phyloP scores from a whole-genome alignment of 2,329 filamentous ascomycete species.

The Talaromyces marneffei region DNA sequence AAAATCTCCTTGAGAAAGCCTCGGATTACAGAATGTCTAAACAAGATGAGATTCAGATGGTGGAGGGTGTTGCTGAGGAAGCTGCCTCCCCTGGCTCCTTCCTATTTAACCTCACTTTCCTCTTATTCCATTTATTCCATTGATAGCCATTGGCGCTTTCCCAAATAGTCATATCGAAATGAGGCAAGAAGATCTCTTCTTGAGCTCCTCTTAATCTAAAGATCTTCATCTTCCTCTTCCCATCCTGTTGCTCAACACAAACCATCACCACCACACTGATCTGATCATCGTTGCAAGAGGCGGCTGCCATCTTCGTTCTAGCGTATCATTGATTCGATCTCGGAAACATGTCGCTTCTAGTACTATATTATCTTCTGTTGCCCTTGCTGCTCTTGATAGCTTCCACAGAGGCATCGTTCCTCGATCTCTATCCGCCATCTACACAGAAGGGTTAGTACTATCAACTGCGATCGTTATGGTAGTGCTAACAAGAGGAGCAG shows the following conservation, averaged over 20 bases:
- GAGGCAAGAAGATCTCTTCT: background rate
- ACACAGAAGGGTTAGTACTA: conserved; percentile 12
- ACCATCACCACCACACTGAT: background rate
- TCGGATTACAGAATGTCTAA: too few species aligned
- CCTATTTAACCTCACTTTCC: conserved; percentile 9
- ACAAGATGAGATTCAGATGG: background rate
- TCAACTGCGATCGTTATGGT: background rate
- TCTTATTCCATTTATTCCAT: conserved; percentile 1
- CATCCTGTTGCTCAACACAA: background rate
- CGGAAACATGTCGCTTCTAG: background rate
- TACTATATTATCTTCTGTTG: background rate
- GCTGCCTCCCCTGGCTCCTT: conserved; percentile 9
- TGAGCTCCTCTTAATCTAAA: background rate
- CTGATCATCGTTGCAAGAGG: background rate
- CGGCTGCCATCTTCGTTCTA: background rate
- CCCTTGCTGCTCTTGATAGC: background rate
- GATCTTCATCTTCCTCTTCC: background rate
- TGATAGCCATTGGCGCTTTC: background rate
- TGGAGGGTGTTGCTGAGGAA: background rate
- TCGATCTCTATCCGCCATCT: conserved; percentile 10
- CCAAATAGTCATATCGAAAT: background rate
- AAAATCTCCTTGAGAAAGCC: too few species aligned
- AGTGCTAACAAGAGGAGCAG: background rate
- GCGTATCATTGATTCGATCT: background rate
- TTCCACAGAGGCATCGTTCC: background rate